These are phyloP conservation scores for Loxodes magnus DNA, from an alignment of 73 alveolate species.

Conservation along the genomic window DNA sequence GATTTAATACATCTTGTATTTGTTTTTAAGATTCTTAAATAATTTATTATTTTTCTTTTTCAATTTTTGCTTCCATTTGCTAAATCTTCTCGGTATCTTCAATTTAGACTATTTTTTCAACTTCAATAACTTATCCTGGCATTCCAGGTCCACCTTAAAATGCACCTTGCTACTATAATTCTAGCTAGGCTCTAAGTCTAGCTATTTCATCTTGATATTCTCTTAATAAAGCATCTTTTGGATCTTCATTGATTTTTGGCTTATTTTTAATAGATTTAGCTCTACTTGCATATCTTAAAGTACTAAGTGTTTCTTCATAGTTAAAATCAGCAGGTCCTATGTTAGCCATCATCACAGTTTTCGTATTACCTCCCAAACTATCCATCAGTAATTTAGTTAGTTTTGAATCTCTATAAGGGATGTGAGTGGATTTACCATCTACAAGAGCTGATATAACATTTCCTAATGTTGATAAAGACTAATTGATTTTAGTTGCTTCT, in stretches of 20 bases:
- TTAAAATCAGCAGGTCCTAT: constrained; percentile 97
- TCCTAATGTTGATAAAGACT: constrained; percentile 83
- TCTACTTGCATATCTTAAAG: constrained; percentile 94
- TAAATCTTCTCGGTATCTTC: constrained; percentile 50
- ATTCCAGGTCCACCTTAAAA: constrained; percentile 59
- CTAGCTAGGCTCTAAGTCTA: constrained; percentile 70
- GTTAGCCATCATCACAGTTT: constrained; percentile 98
- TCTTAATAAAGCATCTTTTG: constrained; percentile 96
- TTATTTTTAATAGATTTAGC: constrained; percentile 94
- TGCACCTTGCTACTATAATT: constrained; percentile 54
- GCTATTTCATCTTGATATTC: constrained; percentile 90
- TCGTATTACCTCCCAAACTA: constrained; percentile 97
- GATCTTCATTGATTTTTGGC: constrained; percentile 97
- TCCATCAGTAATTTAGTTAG: constrained; percentile 88
- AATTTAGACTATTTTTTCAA: constrained; percentile 29
- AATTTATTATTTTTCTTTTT: constrained; percentile 13
- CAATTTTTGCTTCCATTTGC: constrained; percentile 47
- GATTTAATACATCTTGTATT: constrained; percentile 20
- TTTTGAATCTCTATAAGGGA: constrained; percentile 96
- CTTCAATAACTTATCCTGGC: constrained; percentile 50
- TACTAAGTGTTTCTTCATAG: constrained; percentile 92
- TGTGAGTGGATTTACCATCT: constrained; percentile 76
- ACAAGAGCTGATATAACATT: constrained; percentile 88
- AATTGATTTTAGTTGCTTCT: constrained; percentile 89
- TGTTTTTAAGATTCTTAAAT: constrained; percentile 12